Conservation (phyloP, 1,284 basidiomycete species). For the Rhodotorula sp. region DNA sequence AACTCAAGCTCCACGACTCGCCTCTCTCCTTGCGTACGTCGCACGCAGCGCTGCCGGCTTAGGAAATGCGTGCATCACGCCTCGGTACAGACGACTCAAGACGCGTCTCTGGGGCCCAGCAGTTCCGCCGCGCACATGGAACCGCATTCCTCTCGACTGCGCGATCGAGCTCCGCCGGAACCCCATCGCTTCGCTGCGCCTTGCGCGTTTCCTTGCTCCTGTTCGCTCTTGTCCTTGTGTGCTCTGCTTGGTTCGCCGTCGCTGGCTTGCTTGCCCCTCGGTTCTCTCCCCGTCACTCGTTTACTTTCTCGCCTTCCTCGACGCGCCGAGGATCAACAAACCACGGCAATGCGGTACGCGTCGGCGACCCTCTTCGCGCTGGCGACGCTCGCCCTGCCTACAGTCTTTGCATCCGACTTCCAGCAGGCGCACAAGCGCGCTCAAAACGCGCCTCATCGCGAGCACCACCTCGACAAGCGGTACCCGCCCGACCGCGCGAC, state of each 20-base stretch:
- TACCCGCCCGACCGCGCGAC: conserved; percentile 23
- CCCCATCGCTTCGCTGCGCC: neutral
- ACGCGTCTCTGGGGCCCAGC: neutral
- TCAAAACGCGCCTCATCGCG: neutral
- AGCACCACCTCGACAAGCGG: conserved; percentile 7
- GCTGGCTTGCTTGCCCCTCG: neutral
- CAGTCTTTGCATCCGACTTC: neutral
- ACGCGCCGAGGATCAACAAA: neutral
- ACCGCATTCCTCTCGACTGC: neutral
- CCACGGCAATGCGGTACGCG: neutral
- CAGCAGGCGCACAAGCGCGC: neutral
- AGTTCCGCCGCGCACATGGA: too few species aligned
- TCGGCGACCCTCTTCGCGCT: neutral
- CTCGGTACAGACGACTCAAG: too few species aligned
- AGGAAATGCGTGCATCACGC: too few species aligned
- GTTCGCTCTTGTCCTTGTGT: neutral
- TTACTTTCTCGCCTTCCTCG: neutral
- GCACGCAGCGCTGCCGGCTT: too few species aligned
- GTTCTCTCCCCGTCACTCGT: neutral
- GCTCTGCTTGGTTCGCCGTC: too few species aligned
- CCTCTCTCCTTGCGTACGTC: too few species aligned
- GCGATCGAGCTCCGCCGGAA: neutral
- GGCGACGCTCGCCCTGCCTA: neutral
- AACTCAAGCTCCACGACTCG: too few species aligned
- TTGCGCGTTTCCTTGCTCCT: neutral